phyloP scores from a whole-genome alignment of 176 grass and related monocot genomes.

The Musa troglodytarum region DNA sequence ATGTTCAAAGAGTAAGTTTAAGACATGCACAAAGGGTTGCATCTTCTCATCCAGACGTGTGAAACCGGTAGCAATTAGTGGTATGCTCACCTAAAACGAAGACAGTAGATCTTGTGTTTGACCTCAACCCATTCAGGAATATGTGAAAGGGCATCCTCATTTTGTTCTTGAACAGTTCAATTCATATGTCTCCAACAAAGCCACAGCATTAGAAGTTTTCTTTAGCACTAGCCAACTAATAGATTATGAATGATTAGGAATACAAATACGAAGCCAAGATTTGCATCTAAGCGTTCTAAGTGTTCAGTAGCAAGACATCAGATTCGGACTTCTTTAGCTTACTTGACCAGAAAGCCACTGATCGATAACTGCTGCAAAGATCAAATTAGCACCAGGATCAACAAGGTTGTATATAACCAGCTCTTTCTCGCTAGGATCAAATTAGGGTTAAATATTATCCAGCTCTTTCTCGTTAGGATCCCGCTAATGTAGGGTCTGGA shows the following conservation, averaged over 20 bases:
- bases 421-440: too few species aligned
- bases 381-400: conserved; percentile 87
- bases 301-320: background rate
- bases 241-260: too few species aligned
- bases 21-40: background rate
- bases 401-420: conserved; percentile 79
- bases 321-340: conserved; percentile 22
- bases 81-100: conserved; percentile 65
- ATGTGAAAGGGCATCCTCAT: background rate
- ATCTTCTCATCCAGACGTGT: conserved; percentile 74
- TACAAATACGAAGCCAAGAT: too few species aligned
- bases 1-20: too few species aligned
- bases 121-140: background rate
- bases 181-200: too few species aligned
- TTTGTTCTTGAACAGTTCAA: background rate
- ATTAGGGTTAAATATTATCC: too few species aligned
- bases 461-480: too few species aligned
- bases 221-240: too few species aligned
- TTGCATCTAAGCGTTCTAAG: background rate
- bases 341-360: conserved; percentile 82
- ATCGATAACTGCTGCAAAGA: conserved; percentile 89
- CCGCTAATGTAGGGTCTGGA: too few species aligned
- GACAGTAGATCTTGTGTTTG: background rate
- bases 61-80: conserved; percentile 84
- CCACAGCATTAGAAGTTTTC: too few species aligned